phyloP scores from a whole-genome alignment of 75 land plant species.

The Larix kaempferi region DNA sequence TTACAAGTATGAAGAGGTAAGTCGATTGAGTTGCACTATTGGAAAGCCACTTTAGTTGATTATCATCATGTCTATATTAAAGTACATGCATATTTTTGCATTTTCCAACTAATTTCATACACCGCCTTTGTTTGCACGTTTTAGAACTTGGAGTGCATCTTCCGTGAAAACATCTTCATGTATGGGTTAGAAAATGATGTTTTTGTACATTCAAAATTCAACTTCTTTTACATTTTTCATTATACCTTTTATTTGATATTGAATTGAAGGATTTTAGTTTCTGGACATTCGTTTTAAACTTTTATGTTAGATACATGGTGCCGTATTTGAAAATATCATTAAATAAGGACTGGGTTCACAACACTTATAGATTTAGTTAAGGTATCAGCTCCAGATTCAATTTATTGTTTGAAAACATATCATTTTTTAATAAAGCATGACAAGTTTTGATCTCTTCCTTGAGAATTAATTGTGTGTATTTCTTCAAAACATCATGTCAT shows the following conservation, averaged over 20 bases:
- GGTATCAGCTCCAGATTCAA: too few relatives aligned
- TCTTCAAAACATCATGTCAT: too few relatives aligned
- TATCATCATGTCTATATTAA: neutral
- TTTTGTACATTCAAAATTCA: neutral
- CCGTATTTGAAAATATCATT: neutral
- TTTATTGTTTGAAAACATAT: too few relatives aligned
- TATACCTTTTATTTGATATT: neutral
- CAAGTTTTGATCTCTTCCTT: too few relatives aligned
- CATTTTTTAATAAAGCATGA: too few relatives aligned
- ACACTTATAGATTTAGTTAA: too few relatives aligned
- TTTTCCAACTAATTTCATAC: neutral
- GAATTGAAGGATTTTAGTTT: neutral
- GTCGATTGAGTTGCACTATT: neutral
- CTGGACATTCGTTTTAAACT: neutral
- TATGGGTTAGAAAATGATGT: neutral
- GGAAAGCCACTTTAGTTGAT: neutral
- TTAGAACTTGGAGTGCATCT: too few relatives aligned
- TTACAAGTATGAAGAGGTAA: constrained; percentile 90
- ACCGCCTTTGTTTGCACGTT: neutral
- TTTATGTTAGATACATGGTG: neutral
- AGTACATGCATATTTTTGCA: neutral
- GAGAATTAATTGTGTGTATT: too few relatives aligned
- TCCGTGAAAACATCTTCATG: neutral
- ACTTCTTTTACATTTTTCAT: neutral
- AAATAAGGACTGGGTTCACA: too few relatives aligned